A percentile compares a stretch with the other conserved stretches of the same genome.
Evolutionary conservation across 371 early-diverging fungal genomes (phyloP).

Genomic region (Syncephalastrum racemosum): DNA sequence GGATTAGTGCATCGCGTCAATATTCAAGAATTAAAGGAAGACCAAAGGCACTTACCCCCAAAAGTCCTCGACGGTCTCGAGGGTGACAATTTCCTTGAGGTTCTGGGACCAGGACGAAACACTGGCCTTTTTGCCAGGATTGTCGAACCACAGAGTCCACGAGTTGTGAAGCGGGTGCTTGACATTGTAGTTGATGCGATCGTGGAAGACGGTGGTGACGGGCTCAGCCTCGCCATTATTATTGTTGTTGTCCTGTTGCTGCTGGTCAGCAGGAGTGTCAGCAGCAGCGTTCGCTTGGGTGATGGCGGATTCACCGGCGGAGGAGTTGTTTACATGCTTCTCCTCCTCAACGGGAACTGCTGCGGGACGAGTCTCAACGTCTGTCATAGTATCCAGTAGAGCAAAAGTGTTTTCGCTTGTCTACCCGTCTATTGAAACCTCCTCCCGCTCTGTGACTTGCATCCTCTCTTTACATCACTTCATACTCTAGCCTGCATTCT

Average conservation of each 20-base stretch:
- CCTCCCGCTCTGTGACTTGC: no score
- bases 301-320: conserved; percentile 9
- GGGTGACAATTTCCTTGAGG: conserved; percentile 83
- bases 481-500: no score
- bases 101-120: conserved; percentile 86
- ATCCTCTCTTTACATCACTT: no score
- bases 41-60: conserved; percentile 75
- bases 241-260: conserved; percentile 4
- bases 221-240: conserved; percentile 18
- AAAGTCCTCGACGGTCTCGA: conserved; percentile 95
- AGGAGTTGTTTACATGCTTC: neutral
- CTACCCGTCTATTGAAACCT: no score
- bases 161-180: conserved; percentile 88
- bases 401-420: no score
- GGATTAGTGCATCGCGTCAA: neutral
- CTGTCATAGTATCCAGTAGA: conserved; percentile 12
- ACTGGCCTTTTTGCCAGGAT: conserved; percentile 78
- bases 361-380: conserved; percentile 18
- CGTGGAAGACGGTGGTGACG: conserved; percentile 34
- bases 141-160: conserved; percentile 97
- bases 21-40: neutral
- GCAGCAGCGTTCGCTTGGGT: conserved; percentile 2
- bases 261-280: conserved; percentile 5
- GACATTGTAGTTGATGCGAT: conserved; percentile 69
- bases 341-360: conserved; percentile 10